Percentiles rank a stretch among this genome's conserved stretches.
These are phyloP conservation scores for Nothophytophthora sp. DNA, from an alignment of 352 stramenopile genomes.

Conservation along the genomic window DNA sequence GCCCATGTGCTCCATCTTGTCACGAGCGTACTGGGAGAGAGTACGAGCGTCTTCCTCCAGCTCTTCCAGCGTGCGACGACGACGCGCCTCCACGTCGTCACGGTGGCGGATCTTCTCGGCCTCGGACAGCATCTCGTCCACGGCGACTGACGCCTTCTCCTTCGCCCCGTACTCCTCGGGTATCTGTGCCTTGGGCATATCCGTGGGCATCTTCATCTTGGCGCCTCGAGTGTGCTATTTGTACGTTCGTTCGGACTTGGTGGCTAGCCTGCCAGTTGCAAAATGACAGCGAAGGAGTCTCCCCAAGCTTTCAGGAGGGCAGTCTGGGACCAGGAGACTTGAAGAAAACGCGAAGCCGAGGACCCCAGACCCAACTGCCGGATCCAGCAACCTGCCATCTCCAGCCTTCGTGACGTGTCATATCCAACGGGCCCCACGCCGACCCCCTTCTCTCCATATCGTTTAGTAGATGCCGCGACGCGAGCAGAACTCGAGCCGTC, in stretches of 20 bases:
- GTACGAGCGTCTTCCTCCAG: constrained; percentile 42
- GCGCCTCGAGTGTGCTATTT: too few relatives aligned
- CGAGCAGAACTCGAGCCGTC: too few relatives aligned
- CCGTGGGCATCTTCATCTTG: constrained; percentile 27
- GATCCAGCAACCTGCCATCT: too few relatives aligned
- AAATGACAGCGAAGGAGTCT: too few relatives aligned
- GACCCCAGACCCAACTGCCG: too few relatives aligned
- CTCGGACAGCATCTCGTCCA: constrained; percentile 28
- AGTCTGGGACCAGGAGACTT: not conserved
- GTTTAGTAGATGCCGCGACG: too few relatives aligned
- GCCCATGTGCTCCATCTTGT: constrained; percentile 49
- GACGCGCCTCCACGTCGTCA: constrained; percentile 14
- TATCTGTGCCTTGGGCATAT: constrained; percentile 21
- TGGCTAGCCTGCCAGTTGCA: constrained; percentile 9
- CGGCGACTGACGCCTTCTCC: constrained; percentile 12
- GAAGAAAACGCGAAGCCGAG: not conserved
- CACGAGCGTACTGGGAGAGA: constrained; percentile 43
- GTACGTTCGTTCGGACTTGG: constrained; percentile 2
- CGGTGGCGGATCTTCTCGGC: constrained; percentile 22
- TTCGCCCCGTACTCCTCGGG: constrained; percentile 17
- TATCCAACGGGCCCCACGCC: too few relatives aligned
- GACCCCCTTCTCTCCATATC: too few relatives aligned
- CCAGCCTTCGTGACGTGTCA: too few relatives aligned
- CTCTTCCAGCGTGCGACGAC: constrained; percentile 35
- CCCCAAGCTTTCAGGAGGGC: too few relatives aligned